Base-by-base conservation (phyloP, 495 filamentous ascomycete genomes). In the Hypoxylon cercidicola region DNA sequence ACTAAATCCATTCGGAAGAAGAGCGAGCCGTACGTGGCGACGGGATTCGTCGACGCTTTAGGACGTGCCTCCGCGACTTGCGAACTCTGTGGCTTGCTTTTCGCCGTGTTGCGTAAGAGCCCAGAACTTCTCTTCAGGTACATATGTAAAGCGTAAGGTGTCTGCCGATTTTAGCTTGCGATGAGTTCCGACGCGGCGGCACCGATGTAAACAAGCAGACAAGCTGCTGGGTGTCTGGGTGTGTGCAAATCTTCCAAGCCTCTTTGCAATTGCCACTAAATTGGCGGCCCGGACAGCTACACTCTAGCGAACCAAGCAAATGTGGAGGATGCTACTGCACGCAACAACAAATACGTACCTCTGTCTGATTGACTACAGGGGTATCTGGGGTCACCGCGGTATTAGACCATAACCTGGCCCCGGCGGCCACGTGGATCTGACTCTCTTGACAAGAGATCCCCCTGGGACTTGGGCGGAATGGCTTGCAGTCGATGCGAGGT, bases 361-460 rank as follows among this genome's bases (percentile, higher is more conserved):
- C 30, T 32, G 30, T 32, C 30, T 32, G 65, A 64, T 68, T 68
- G 45, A 47, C 60, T 59, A 68, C 65, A 68, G 60, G 65, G 65
- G 55, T 68, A 1, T 51, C 52, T 54, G 52, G 52, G 64, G 41
- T 62, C 64, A 62, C 59, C 55, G 41, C 74, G 77, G 74, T 71
- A 78, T 79, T 77, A 66, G 67, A 66, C 67, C 66, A 69, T 70
- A 69, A 73, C 69, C 70, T 73, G 72, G 73, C 57, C 76, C 76
- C 61, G 66, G 73, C 75, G 70, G 75, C 78, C 78, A 80, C 78
- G 77, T 80, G 78, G 73, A 64, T 68, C 60, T 68, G 60, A 60
- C 59, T 64, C 35, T 68, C 49, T 60, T 68, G 65, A 68, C 60
- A 68, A 64, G 65, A 64, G 65, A 63, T 68, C 65, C 65, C 44